Evolutionary conservation across 2,329 filamentous ascomycete species (phyloP), one percentile per base, ranked within the genome.

Genomic region (Exophiala sp.): DNA sequence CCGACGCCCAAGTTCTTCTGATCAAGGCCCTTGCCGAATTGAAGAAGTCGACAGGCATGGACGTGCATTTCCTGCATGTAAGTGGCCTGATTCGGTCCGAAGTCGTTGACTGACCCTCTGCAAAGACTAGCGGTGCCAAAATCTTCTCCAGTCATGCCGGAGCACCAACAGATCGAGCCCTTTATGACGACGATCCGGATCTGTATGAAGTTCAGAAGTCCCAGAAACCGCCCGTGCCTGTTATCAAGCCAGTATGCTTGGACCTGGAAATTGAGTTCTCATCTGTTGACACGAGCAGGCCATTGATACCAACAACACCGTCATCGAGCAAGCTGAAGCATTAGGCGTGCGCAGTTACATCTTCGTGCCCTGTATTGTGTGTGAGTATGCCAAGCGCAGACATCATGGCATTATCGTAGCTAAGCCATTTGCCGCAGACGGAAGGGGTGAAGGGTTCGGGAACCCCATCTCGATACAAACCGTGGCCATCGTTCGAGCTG

Each of bases 341-440:
- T 54, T 70, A 11, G 75, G 74, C 0, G 75, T 81, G 2, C 68
- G 67, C 29, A 74, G 71, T 52, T 81, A 81, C 58, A 72, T 81
- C n/a, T 81, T 81, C 62, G 67, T 66, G 0, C 79, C 78, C 1
- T 81, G 78, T 59, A 75, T 81, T 24, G 79, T 82, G 11, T 80
- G 52, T 55, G 39, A 43, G 52, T 55, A 20, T 10, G 20, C 7
- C 35, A 16, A 21, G 16, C 16, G 40, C 8, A 21, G 6, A 42
- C 20, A 21, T 21, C 16, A 21, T 42, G 16, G 9, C 20, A 12
- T 21, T 21, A 21, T 29, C 24, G 24, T 29, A 21, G 16, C 40
- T 42, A 42, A 42, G 7, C 12, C 40, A 42, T 24, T 42, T 20
- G 18, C 7, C 24, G 14, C 18, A 42, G 40, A 77, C 55, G 77